phyloP scores from a whole-genome alignment of 2,329 filamentous ascomycete genomes.

The Uncinocarpus reesii region DNA sequence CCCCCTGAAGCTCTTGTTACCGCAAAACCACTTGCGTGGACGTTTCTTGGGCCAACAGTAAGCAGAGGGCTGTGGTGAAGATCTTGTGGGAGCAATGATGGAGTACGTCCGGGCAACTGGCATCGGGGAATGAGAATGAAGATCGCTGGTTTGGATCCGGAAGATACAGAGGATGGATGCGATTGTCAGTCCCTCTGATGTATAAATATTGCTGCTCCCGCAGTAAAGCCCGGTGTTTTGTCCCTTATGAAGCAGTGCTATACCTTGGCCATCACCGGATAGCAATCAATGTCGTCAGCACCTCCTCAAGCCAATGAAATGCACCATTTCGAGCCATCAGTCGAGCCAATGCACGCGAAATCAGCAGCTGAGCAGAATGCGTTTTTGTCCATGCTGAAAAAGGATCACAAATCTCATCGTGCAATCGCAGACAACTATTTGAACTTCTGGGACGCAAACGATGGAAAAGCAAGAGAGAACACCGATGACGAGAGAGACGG shows the following conservation, averaged over 20 bases:
- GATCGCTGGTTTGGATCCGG: neutral
- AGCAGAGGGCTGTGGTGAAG: neutral
- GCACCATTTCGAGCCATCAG: neutral
- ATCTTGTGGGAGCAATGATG: neutral
- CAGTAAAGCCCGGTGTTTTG: neutral
- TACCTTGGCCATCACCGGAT: too few relatives aligned
- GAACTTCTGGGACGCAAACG: slow-evolving; percentile 4
- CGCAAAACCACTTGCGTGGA: too few relatives aligned
- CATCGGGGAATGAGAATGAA: neutral
- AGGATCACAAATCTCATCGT: slow-evolving; percentile 9
- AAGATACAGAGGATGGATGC: too few relatives aligned
- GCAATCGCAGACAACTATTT: slow-evolving; percentile 9
- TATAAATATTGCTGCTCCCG: neutral
- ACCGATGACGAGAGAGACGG: slow-evolving; percentile 10
- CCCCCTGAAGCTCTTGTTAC: too few relatives aligned
- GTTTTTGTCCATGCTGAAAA: slow-evolving; percentile 12
- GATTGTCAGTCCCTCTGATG: too few relatives aligned
- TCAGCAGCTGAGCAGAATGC: slow-evolving; percentile 9
- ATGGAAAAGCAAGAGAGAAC: slow-evolving; percentile 5
- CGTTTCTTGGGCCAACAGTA: too few relatives aligned
- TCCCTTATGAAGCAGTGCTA: too few relatives aligned
- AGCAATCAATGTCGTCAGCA: neutral
- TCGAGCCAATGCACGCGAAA: slow-evolving; percentile 11
- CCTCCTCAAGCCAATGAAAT: neutral
- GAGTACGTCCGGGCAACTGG: neutral